These are phyloP conservation scores for Yamadazyma jaroonii DNA, from an alignment of 1,139 yeast genomes.

Conservation along the genomic window DNA sequence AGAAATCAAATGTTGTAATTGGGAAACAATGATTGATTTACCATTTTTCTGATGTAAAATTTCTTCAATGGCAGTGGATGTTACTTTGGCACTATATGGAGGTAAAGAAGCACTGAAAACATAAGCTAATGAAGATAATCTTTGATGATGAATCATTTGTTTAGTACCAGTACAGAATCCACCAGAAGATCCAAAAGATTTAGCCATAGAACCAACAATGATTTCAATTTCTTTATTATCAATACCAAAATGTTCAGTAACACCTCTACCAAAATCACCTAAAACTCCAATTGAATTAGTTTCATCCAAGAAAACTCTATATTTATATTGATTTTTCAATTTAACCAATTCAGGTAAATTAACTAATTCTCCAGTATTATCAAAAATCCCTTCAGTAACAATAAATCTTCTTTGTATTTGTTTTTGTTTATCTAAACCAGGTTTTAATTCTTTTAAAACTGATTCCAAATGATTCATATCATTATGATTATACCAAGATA, in stretches of 20 bases:
- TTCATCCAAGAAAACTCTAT: slow-evolving; percentile 84
- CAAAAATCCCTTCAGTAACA: slow-evolving; percentile 86
- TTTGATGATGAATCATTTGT: slow-evolving; percentile 88
- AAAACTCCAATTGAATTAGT: slow-evolving; percentile 80
- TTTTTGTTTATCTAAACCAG: slow-evolving; percentile 60
- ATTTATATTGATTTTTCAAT: slow-evolving; percentile 78
- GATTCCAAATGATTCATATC: slow-evolving; percentile 79
- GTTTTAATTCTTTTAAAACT: slow-evolving; percentile 60
- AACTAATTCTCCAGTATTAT: slow-evolving; percentile 78
- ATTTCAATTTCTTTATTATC: slow-evolving; percentile 73
- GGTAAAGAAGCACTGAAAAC: slow-evolving; percentile 95
- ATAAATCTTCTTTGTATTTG: slow-evolving; percentile 86
- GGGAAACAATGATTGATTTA: slow-evolving; percentile 25
- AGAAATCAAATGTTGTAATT: slow-evolving; percentile 24
- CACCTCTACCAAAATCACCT: slow-evolving; percentile 84
- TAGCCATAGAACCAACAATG: slow-evolving; percentile 84
- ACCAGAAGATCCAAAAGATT: slow-evolving; percentile 84
- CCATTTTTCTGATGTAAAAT: slow-evolving; percentile 30
- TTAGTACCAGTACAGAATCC: slow-evolving; percentile 89
- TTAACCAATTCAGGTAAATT: slow-evolving; percentile 67
- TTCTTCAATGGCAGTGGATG: slow-evolving; percentile 55
- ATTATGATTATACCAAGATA: slow-evolving; percentile 84
- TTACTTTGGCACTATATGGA: slow-evolving; percentile 81
- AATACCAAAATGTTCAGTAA: slow-evolving; percentile 66
- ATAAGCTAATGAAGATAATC: slow-evolving; percentile 84